Evolutionary conservation across 108 stramenopile genomes (phyloP), one percentile per base, ranked within the genome.

Genomic region (Discostella pseudostelligera): DNA sequence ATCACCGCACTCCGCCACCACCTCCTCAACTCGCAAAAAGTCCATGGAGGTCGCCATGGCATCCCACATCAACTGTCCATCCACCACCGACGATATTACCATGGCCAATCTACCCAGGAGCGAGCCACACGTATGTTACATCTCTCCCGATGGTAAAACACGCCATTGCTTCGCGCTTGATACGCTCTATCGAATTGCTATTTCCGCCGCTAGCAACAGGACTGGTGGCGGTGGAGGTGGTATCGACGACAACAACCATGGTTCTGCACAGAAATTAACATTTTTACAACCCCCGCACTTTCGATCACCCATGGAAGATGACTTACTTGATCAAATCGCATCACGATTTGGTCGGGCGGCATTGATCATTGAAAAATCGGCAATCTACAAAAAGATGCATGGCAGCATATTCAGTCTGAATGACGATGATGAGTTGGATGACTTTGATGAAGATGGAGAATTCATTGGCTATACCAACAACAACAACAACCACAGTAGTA

Each of bases 221-320:
- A 81, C 75, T 45, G 16, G 50, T 16, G 69, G 66, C 39, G 60
- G 39, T 21, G n/a, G n/a, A n/a, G n/a, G n/a, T n/a, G n/a, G n/a
- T n/a, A n/a, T n/a, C n/a, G n/a, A n/a, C n/a, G n/a, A n/a, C n/a
- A n/a, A n/a, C n/a, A n/a, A n/a, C n/a, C n/a, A n/a, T n/a, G n/a
- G n/a, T n/a, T 4, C 26, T 22, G 17, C 39, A 40, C 22, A 19
- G 39, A 19, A 58, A 16, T 62, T 80, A 42, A 81, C 69, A 9
- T 92, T 89, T 57, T 54, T 87, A 29, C 91, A 93, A 56, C 91
- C 91, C 8, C 91, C 91, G 32, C 87, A 89, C 70, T 93, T 93
- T 64, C 83, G 88, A 14, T 71, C 87, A 0, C 72, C 72, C 29
- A 88, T 89, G 83, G 85, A 83, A 39, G 88, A 86, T 56, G 87